Conservation (phyloP, 768 basidiomycete genomes). For the Sistotremastrum suecicum region DNA sequence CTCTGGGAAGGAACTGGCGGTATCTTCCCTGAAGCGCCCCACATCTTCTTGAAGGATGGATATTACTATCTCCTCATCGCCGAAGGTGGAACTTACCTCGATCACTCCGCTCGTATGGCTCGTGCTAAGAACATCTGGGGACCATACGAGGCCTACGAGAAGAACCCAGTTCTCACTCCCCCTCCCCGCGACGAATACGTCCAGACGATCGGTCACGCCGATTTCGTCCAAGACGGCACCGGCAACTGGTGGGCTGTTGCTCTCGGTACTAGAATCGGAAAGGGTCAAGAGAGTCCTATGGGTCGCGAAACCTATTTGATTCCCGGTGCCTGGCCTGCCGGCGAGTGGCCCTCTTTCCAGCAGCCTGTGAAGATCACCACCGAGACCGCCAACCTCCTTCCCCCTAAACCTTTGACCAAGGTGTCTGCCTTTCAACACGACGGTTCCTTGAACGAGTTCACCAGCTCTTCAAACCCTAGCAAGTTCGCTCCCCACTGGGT, state of each 20-base stretch:
- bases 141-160: conserved; percentile 12
- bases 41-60: conserved; percentile 13
- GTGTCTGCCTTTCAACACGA: no score
- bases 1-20: conserved; percentile 8
- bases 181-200: conserved; percentile 13
- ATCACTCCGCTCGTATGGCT: conserved; percentile 14
- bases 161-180: conserved; percentile 16
- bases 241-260: conserved; percentile 19
- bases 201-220: conserved; percentile 25
- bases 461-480: no score
- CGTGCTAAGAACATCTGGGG: conserved; percentile 18
- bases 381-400: no score
- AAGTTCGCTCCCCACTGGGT: no score
- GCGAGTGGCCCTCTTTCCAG: conserved; percentile 9
- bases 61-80: conserved; percentile 24
- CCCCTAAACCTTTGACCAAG: no score
- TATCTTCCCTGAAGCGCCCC: conserved; percentile 15
- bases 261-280: conserved; percentile 10
- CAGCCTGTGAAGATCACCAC: no score
- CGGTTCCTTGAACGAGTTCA: no score
- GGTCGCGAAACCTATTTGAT: conserved; percentile 24
- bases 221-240: conserved; percentile 19
- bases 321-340: conserved; percentile 16
- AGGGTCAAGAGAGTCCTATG: conserved; percentile 9
- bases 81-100: conserved; percentile 17